These are phyloP conservation scores for Scortechinia acanthostroma DNA, from an alignment of 2,329 filamentous ascomycete species.

Conservation along the genomic window DNA sequence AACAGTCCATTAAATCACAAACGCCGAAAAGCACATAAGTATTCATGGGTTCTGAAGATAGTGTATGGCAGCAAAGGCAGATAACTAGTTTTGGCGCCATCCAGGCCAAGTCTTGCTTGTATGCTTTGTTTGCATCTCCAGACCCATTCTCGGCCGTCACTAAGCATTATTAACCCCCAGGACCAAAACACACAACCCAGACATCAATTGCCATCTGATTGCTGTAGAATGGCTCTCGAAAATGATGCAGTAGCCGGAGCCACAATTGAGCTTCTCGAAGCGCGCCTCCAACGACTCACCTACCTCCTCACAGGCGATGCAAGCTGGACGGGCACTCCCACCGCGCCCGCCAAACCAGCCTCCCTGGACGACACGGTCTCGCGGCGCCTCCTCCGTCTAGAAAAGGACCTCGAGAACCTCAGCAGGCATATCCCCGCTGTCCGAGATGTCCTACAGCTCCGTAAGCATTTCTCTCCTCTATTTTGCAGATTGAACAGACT, in stretches of 20 bases:
- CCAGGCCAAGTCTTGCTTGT: no score
- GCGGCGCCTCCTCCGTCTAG: constrained; percentile 24
- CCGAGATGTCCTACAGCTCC: constrained; percentile 27
- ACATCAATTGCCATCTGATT: no score
- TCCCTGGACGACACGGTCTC: constrained; percentile 24
- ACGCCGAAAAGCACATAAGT: no score
- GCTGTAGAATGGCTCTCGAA: constrained; percentile 20
- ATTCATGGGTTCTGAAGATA: no score
- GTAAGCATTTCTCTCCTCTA: constrained; percentile 13
- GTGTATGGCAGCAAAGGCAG: no score
- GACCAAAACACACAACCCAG: neutral
- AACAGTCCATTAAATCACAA: no score
- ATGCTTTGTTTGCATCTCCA: neutral
- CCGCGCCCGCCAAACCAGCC: constrained; percentile 18
- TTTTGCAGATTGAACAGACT: constrained; percentile 7
- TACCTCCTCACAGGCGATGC: constrained; percentile 30
- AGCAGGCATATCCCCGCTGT: constrained; percentile 24
- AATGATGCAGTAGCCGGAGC: constrained; percentile 21
- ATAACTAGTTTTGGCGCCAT: neutral
- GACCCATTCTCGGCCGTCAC: neutral
- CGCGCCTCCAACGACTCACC: constrained; percentile 29
- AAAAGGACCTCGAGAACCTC: constrained; percentile 24
- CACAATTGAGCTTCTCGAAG: constrained; percentile 30
- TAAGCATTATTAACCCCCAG: neutral
- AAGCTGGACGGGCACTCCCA: constrained; percentile 26